Evolutionary conservation across 2,329 filamentous ascomycete genomes (phyloP).

Genomic region (Penicillium sp.): DNA sequence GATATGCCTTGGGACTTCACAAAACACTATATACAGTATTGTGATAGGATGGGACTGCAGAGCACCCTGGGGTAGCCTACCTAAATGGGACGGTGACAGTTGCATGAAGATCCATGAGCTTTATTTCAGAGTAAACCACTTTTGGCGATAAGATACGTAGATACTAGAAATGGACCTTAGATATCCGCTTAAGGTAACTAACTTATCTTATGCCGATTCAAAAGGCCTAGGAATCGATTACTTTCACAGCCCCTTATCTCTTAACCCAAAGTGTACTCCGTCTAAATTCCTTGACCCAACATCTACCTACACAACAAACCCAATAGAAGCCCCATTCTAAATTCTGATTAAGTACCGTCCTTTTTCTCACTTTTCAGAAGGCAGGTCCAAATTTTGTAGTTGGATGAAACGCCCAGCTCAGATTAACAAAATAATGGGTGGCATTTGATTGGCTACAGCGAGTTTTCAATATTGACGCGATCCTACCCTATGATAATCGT

Average conservation of each 20-base stretch:
- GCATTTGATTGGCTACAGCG: neutral
- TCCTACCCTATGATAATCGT: conserved; percentile 7
- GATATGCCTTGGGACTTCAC: neutral
- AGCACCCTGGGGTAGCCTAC: neutral
- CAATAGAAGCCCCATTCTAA: neutral
- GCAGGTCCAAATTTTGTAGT: neutral
- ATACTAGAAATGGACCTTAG: neutral
- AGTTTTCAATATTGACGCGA: conserved; percentile 5
- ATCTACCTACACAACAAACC: neutral
- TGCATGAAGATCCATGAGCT: neutral
- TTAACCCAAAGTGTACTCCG: too few species aligned
- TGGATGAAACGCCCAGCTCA: neutral
- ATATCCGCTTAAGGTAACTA: neutral
- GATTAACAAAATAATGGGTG: neutral
- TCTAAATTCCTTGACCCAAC: neutral
- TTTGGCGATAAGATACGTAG: neutral
- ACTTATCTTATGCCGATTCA: neutral
- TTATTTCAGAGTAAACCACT: neutral
- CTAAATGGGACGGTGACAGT: neutral
- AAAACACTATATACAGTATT: neutral
- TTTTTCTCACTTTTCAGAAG: neutral
- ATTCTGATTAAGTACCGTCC: neutral
- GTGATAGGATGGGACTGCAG: neutral
- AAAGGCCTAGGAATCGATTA: neutral
- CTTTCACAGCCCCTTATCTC: too few species aligned